phyloP scores from a whole-genome alignment of 2,329 filamentous ascomycete species.

The Botrytis sinoallii region DNA sequence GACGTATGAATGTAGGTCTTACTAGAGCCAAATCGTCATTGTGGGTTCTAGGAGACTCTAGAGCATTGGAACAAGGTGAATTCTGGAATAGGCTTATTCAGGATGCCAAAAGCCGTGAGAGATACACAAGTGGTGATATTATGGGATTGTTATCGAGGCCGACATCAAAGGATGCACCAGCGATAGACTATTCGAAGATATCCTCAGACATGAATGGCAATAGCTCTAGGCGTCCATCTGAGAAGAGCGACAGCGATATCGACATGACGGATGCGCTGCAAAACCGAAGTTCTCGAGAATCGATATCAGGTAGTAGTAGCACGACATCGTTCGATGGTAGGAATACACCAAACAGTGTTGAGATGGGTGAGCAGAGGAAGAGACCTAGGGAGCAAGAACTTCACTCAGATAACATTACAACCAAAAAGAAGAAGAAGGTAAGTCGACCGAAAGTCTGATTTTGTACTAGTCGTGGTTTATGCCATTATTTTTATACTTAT shows the following conservation, averaged over 20 bases:
- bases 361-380: constrained; percentile 17
- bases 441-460: neutral
- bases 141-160: constrained; percentile 52
- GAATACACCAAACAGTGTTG: neutral
- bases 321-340: neutral
- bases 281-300: constrained; percentile 16
- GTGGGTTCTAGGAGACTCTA: constrained; percentile 92
- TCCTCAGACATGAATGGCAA: neutral
- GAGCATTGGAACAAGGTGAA: constrained; percentile 79
- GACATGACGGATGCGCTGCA: constrained; percentile 21
- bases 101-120: constrained; percentile 70
- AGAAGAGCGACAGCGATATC: constrained; percentile 23
- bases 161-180: constrained; percentile 29
- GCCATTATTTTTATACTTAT: neutral
- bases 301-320: constrained; percentile 11
- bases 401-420: constrained; percentile 2
- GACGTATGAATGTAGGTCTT: constrained; percentile 98
- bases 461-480: neutral
- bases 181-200: constrained; percentile 1
- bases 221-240: neutral
- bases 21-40: constrained; percentile 95
- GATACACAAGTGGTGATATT: constrained; percentile 71
- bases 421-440: constrained; percentile 21
- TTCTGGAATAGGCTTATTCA: constrained; percentile 87
- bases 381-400: constrained; percentile 8